Evolutionary conservation across 2,329 filamentous ascomycete genomes (phyloP), one percentile per base, ranked within the genome.

Genomic region (Arthrinium phaeospermum): DNA sequence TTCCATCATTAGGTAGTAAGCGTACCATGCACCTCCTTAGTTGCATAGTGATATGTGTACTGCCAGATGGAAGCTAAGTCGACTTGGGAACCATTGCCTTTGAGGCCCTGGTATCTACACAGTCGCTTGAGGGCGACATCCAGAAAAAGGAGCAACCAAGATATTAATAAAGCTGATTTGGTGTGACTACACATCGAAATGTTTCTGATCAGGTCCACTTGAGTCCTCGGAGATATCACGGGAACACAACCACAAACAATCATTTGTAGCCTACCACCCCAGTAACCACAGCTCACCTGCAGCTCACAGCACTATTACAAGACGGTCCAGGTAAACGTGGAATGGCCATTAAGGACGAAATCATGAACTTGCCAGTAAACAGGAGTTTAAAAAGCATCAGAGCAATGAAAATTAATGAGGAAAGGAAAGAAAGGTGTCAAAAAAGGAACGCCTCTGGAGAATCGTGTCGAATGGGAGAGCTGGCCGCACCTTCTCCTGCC

Each of bases 401-500:
- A 57, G 34, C 22, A 57, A 19, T 19, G 8, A 14, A 57, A 10
- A 57, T 34, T 34, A 30, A 57, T 19, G 13, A 22, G 19, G 0
- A 16, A 0, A 8, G 4, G 10, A 34, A n/a, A 37, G 1, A 8
- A 37, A 37, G 37, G 1, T 13, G 0, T 19, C 22, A 37, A 61
- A 61, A 61, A 34, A 61, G 53, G 53, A 19, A 19, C 30, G 30
- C 53, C 53, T 61, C 53, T 37, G 19, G 53, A 61, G 30, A 61
- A 37, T 61, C 53, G 53, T 37, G 53, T 37, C 53, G 53, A 37
- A 61, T 3, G 30, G 53, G 53, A 61, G 53, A 61, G 53, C 30
- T 61, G 53, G 53, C 30, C 30, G 53, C 53, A 61, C 53, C 53
- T 61, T 61, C 53, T 37, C 53, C 53, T 22, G 19, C 53, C 53